Evolutionary conservation across 257 asterid genomes (phyloP).

Genomic region (Catharanthus roseus): DNA sequence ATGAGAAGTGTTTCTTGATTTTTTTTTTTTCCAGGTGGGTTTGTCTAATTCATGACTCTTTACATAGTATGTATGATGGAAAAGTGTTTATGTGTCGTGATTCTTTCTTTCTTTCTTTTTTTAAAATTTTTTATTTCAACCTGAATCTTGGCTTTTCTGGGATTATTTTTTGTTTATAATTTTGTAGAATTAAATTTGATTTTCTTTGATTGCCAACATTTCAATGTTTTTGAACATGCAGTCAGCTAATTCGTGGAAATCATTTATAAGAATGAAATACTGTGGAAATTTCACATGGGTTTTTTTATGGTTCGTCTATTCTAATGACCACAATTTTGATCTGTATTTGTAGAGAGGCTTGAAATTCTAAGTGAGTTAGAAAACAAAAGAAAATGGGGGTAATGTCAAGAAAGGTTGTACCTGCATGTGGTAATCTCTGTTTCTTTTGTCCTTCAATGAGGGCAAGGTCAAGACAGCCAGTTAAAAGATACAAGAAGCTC

Average conservation of each 20-base stretch:
- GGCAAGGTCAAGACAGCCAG: constrained; percentile 53
- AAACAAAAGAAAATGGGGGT: constrained; percentile 32
- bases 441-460: constrained; percentile 49
- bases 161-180: background rate
- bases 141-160: background rate
- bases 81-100: background rate
- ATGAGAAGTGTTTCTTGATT: constrained; percentile 3
- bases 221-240: background rate
- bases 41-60: background rate
- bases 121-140: background rate
- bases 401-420: constrained; percentile 50
- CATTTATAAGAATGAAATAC: no score
- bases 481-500: constrained; percentile 50
- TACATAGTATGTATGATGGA: background rate
- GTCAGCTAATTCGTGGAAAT: background rate
- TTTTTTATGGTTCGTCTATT: background rate
- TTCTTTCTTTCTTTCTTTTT: no score
- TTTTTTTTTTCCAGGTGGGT: constrained; percentile 14
- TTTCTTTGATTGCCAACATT: background rate
- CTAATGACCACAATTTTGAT: background rate
- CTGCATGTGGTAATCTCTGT: constrained; percentile 46
- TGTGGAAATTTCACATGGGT: background rate
- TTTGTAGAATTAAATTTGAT: background rate
- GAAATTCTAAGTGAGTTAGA: constrained; percentile 11
- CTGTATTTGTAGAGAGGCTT: constrained; percentile 17